These are phyloP conservation scores for Phytophthora kernoviae DNA, from an alignment of 352 stramenopile species.

Conservation along the genomic window DNA sequence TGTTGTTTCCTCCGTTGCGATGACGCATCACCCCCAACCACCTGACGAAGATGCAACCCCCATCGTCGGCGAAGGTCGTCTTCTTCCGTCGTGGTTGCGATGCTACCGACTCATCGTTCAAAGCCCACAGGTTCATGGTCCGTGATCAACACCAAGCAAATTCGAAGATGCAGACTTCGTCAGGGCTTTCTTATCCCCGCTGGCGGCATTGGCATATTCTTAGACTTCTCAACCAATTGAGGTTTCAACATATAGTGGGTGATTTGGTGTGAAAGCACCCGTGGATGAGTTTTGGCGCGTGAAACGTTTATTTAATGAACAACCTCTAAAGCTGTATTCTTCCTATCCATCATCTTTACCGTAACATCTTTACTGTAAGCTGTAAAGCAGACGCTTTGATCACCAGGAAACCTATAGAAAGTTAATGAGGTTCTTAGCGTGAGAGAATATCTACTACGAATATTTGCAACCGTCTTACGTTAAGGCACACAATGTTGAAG, in stretches of 20 bases:
- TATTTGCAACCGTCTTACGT: no score
- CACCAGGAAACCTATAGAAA: no score
- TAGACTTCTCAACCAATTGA: background rate
- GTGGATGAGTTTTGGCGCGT: background rate
- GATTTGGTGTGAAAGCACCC: no score
- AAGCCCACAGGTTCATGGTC: constrained; percentile 29
- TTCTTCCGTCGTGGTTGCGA: constrained; percentile 18
- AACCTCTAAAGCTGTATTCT: no score
- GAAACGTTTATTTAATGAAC: no score
- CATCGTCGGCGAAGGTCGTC: constrained; percentile 14
- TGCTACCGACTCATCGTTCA: constrained; percentile 21
- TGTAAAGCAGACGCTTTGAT: no score
- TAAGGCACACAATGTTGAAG: no score
- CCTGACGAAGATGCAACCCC: constrained; percentile 12
- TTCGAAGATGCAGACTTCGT: constrained; percentile 16
- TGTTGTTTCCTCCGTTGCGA: constrained; percentile 24
- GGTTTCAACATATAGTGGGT: background rate
- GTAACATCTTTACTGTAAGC: no score
- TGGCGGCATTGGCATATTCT: constrained; percentile 8
- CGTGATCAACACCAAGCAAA: constrained; percentile 7
- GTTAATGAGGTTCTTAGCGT: no score
- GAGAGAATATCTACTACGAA: no score
- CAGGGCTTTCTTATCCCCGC: background rate
- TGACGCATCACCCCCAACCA: constrained; percentile 5
- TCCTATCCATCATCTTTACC: no score